Evolutionary conservation across 495 filamentous ascomycete genomes (phyloP).

Genomic region (Penicillium cosmopolitanum): DNA sequence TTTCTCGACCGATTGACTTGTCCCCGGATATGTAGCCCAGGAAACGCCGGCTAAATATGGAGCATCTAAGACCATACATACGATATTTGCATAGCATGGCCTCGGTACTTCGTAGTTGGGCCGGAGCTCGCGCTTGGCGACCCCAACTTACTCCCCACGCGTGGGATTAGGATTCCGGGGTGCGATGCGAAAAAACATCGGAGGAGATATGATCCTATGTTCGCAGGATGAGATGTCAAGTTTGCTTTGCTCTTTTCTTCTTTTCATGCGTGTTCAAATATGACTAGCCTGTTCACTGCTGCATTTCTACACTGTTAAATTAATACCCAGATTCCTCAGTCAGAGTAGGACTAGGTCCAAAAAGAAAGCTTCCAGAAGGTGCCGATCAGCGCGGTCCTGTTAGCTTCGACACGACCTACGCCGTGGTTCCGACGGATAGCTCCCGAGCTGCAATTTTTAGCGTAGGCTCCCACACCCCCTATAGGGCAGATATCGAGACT

Average conservation of each 20-base stretch:
- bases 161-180: conserved; percentile 3
- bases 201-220: not conserved
- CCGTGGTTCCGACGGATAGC: conserved; percentile 11
- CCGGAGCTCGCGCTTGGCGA: conserved; percentile 1
- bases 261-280: not conserved
- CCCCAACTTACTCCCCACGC: conserved; percentile 2
- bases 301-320: no score
- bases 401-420: not conserved
- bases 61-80: not conserved
- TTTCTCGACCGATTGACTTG: not conserved
- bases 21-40: conserved; percentile 1
- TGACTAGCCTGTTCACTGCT: not conserved
- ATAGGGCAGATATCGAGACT: not conserved
- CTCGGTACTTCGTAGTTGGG: not conserved
- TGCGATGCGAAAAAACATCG: not conserved
- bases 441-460: conserved; percentile 12
- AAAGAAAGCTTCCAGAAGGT: conserved; percentile 12
- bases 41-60: not conserved
- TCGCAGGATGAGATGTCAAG: no score
- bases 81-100: not conserved
- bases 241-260: not conserved
- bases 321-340: not conserved
- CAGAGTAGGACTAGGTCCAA: not conserved
- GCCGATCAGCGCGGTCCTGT: conserved; percentile 16
- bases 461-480: not conserved